Base-by-base conservation (phyloP, 371 early-diverging fungal species). In the Blakeslea trispora region DNA sequence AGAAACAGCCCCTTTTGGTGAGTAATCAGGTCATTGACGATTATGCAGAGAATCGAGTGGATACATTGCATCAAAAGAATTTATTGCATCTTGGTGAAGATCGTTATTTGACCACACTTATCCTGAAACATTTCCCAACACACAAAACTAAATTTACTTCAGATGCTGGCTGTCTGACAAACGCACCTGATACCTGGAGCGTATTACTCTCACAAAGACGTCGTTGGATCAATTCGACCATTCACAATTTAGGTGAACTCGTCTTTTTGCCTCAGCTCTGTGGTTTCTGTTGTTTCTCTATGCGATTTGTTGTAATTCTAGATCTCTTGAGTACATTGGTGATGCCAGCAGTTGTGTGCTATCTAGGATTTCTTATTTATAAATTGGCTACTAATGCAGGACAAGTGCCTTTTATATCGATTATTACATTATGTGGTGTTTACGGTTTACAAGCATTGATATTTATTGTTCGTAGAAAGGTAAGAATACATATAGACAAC, bases 161-260 rank as follows among this genome's bases (percentile, higher is more conserved):
- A 0, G 90, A 91, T 53, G 99, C 99, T 10, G 82, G 86, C 51
- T 98, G 98, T 64, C 81, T 84, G 67, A 99, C 99, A n/a, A 86
- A 84, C 55, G 99, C 94, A 5, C 99, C 99, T 7, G 96, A 96
- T 55, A 77, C 81, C 55, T 98, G 95, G 85, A 75, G 81, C 18
- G 91, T 98, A 1, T 81, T 99, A 39, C 61, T 98, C 22, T 97
- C 97, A 10, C 97, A 97, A 68, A 84, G 98, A 54, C 87, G 98
- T 68, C 81, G 98, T 47, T 97, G 98, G 98, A 97, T 97, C 60
- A 97, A 97, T 72, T 94, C 95, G 11, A 97, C 98, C 0, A 86
- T 97, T 34, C 94, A 93, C 73, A 97, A 97, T 66, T 71, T 96
- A 48, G 87, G 94, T 58, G 98, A 96, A 68, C 73, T 97, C 17